phyloP scores from a whole-genome alignment of 2,329 filamentous ascomycete species.

The Fusarium solani-melongenae region DNA sequence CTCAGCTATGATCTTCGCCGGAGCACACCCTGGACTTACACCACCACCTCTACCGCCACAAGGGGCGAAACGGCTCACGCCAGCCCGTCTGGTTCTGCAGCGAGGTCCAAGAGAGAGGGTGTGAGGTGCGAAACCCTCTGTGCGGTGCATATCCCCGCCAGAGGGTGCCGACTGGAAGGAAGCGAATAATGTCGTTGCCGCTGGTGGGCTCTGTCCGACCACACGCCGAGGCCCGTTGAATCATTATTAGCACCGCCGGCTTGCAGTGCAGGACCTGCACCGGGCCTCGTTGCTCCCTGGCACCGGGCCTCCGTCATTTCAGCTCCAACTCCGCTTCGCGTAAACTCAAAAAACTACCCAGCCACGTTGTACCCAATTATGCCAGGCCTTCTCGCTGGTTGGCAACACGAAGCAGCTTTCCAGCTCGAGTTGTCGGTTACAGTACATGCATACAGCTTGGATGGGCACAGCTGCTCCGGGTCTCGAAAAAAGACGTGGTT shows the following conservation, averaged over 20 bases:
- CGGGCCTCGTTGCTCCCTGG: slow-evolving; percentile 13
- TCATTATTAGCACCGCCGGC: slow-evolving; percentile 13
- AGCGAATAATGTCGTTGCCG: slow-evolving; percentile 29
- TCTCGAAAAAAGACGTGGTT: neutral
- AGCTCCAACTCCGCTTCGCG: slow-evolving; percentile 35
- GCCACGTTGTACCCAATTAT: slow-evolving; percentile 28
- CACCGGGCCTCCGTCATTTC: slow-evolving; percentile 33
- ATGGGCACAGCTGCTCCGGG: neutral
- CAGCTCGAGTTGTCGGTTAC: neutral
- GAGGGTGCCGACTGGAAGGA: slow-evolving; percentile 6
- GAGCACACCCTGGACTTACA: slow-evolving; percentile 36
- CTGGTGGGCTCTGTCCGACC: slow-evolving; percentile 14
- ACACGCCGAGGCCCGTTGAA: slow-evolving; percentile 23
- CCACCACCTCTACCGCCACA: slow-evolving; percentile 31
- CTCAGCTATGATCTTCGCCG: slow-evolving; percentile 33
- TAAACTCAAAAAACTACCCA: slow-evolving; percentile 35
- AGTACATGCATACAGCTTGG: neutral
- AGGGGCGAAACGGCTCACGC: slow-evolving; percentile 34
- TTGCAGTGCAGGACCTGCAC: neutral
- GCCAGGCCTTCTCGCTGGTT: slow-evolving; percentile 10
- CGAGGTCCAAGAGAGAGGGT: slow-evolving; percentile 31
- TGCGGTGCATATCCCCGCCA: slow-evolving; percentile 7
- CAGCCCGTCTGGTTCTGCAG: slow-evolving; percentile 34
- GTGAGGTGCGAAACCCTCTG: slow-evolving; percentile 17
- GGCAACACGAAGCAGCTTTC: neutral